Evolutionary conservation across 352 stramenopile genomes (phyloP).

Genomic region (Phytophthora pluvialis): DNA sequence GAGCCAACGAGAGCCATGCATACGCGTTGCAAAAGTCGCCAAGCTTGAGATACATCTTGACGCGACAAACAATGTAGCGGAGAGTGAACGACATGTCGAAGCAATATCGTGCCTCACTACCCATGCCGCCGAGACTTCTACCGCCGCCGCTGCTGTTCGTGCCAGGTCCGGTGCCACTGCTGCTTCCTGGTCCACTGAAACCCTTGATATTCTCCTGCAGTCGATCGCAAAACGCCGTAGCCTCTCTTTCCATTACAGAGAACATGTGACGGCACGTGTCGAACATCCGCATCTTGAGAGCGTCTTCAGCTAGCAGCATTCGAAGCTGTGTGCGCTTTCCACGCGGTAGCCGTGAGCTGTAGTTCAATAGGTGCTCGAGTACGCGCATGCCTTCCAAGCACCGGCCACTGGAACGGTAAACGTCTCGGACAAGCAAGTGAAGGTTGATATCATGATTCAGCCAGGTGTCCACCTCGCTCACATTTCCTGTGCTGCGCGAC

Average conservation of each 20-base stretch:
- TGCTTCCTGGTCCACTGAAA: slow-evolving; percentile 52
- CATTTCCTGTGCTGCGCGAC: slow-evolving; percentile 58
- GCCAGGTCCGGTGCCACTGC: slow-evolving; percentile 50
- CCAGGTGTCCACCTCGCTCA: slow-evolving; percentile 79
- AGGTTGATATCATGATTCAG: slow-evolving; percentile 85
- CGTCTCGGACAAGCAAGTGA: slow-evolving; percentile 79
- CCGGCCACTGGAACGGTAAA: slow-evolving; percentile 82
- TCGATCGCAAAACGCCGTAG: slow-evolving; percentile 74
- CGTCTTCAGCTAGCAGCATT: slow-evolving; percentile 83
- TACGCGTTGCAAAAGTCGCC: slow-evolving; percentile 64
- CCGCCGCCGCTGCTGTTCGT: slow-evolving; percentile 58
- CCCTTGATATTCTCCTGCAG: slow-evolving; percentile 75
- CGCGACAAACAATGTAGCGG: slow-evolving; percentile 71
- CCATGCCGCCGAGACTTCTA: slow-evolving; percentile 71
- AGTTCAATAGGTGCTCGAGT: slow-evolving; percentile 79
- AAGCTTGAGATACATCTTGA: slow-evolving; percentile 67
- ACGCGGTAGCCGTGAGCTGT: slow-evolving; percentile 70
- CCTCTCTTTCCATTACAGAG: slow-evolving; percentile 73
- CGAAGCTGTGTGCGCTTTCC: slow-evolving; percentile 81
- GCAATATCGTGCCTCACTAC: slow-evolving; percentile 76
- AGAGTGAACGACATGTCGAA: slow-evolving; percentile 85
- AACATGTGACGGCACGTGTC: slow-evolving; percentile 83
- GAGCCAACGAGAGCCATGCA: slow-evolving; percentile 77
- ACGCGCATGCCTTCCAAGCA: slow-evolving; percentile 82
- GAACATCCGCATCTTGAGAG: slow-evolving; percentile 74